Conservation (phyloP, 495 filamentous ascomycete genomes). For the Aspergillus conjunctus region DNA sequence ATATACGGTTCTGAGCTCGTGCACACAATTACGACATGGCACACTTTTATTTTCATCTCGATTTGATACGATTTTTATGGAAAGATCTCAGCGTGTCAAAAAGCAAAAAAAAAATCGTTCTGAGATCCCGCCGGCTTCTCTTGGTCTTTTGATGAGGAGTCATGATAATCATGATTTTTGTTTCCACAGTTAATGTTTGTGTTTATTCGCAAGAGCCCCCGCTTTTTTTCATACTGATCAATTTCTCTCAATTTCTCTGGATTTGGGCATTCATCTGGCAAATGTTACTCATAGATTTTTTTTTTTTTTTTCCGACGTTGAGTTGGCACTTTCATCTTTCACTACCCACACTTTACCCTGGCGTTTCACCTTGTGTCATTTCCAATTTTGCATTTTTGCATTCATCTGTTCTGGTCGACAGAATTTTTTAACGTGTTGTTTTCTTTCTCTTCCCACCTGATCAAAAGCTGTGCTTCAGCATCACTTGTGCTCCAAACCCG, state of each 20-base stretch:
- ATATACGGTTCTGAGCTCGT: constrained; percentile 24
- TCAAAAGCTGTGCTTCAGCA: constrained; percentile 13
- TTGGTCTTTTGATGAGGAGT: constrained; percentile 34
- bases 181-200: constrained; percentile 16
- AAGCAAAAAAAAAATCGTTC: constrained; percentile 14
- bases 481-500: constrained; percentile 17
- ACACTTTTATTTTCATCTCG: constrained; percentile 15
- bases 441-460: constrained; percentile 12
- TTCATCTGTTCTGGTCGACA: constrained; percentile 24
- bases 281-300: constrained; percentile 39
- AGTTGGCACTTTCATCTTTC: constrained; percentile 34
- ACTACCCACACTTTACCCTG: constrained; percentile 27
- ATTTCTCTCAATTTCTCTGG: constrained; percentile 24
- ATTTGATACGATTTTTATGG: constrained; percentile 24
- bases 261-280: constrained; percentile 39
- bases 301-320: constrained; percentile 27
- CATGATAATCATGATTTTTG: constrained; percentile 51
- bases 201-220: constrained; percentile 4
- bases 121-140: constrained; percentile 20
- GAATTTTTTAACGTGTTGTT: constrained; percentile 28
- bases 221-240: constrained; percentile 21
- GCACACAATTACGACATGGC: constrained; percentile 24
- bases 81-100: constrained; percentile 25
- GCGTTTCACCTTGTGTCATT: constrained; percentile 28
- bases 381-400: constrained; percentile 24